These are phyloP conservation scores for Elaeis guineensis DNA, from an alignment of 176 grass and related monocot genomes.

Conservation along the genomic window DNA sequence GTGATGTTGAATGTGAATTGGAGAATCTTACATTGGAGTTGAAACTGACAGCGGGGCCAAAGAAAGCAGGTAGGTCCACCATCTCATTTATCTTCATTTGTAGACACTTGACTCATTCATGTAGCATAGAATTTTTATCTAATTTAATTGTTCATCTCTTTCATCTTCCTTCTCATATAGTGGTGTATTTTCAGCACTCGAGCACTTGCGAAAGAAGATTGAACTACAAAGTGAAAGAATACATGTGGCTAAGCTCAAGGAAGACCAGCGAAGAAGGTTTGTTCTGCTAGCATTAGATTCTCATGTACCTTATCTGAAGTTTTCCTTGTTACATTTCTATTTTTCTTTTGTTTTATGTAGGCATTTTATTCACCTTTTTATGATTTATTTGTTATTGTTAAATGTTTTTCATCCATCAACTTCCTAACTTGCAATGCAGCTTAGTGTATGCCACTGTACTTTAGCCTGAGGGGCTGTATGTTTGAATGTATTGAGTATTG, in stretches of 20 bases:
- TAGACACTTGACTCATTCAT: slow-evolving; percentile 17
- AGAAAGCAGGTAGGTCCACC: slow-evolving; percentile 67
- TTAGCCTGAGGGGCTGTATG: too few species aligned
- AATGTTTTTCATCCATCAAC: too few species aligned
- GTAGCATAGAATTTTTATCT: not conserved
- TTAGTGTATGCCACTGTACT: too few species aligned
- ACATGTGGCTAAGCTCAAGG: slow-evolving; percentile 70
- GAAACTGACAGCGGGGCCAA: slow-evolving; percentile 89
- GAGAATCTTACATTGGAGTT: slow-evolving; percentile 77
- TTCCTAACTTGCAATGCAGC: too few species aligned
- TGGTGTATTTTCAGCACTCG: slow-evolving; percentile 45
- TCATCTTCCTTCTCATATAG: slow-evolving; percentile 2
- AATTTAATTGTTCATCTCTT: slow-evolving; percentile 8
- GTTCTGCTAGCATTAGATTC: not conserved
- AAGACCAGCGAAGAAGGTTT: slow-evolving; percentile 85
- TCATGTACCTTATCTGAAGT: not conserved
- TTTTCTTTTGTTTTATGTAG: too few species aligned
- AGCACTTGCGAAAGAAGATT: slow-evolving; percentile 85
- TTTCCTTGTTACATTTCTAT: not conserved
- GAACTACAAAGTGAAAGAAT: slow-evolving; percentile 84
- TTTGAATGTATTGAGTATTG: too few species aligned
- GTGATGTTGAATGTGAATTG: slow-evolving; percentile 85
- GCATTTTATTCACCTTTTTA: too few species aligned
- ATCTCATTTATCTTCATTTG: too few species aligned
- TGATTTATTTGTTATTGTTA: too few species aligned